Percentiles rank a stretch among this genome's conserved stretches.
phyloP scores from a whole-genome alignment of 106 monocot genomes.

The Dendrobium officinale region DNA sequence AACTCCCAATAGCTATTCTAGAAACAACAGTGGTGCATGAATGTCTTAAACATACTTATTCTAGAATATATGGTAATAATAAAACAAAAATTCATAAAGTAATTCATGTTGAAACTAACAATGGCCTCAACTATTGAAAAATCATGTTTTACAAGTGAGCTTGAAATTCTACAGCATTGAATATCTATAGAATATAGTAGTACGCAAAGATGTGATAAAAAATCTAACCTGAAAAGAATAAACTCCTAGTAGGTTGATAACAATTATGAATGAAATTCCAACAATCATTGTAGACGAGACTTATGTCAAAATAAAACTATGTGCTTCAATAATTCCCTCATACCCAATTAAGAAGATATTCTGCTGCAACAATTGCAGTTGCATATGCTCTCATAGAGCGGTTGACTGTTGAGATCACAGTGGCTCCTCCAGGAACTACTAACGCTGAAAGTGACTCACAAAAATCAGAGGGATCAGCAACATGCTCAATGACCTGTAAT shows the following conservation, averaged over 20 bases:
- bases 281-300: neutral
- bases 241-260: neutral
- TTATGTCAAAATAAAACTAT: neutral
- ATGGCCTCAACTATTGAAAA: neutral
- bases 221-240: neutral
- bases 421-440: slow-evolving; percentile 58
- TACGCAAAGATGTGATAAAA: neutral
- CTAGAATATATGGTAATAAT: neutral
- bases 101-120: neutral
- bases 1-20: neutral
- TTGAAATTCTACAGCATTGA: neutral
- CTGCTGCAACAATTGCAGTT: slow-evolving; percentile 84
- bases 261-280: neutral
- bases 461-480: slow-evolving; percentile 76
- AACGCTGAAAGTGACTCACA: slow-evolving; percentile 70
- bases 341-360: slow-evolving; percentile 97
- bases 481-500: slow-evolving; percentile 96
- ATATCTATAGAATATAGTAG: neutral
- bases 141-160: neutral
- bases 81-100: neutral
- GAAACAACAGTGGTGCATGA: neutral
- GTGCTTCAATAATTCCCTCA: slow-evolving; percentile 3
- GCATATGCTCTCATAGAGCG: slow-evolving; percentile 90
- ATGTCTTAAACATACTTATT: neutral
- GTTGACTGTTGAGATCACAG: slow-evolving; percentile 80